Evolutionary conservation across 148 eudicot species (phyloP).

Genomic region (Amaranthus cruentus): DNA sequence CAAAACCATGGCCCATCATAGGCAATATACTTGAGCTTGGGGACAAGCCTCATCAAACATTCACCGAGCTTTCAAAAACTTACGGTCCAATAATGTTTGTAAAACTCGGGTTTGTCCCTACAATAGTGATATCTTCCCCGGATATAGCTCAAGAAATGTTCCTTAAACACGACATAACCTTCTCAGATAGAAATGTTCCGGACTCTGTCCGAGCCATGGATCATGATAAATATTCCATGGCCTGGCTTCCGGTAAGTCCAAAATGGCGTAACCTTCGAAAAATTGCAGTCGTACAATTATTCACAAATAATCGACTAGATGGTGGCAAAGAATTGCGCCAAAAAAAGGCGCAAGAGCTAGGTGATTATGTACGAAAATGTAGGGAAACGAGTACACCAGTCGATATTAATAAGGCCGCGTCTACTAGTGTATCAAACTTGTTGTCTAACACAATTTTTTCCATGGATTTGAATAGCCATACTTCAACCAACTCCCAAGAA

Average conservation of each 20-base stretch:
- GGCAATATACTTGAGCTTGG: neutral
- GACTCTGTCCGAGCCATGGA: neutral
- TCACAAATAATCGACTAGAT: neutral
- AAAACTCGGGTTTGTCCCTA: neutral
- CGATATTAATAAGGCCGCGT: neutral
- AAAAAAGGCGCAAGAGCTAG: neutral
- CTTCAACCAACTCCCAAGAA: neutral
- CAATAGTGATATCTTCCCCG: neutral
- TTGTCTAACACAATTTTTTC: neutral
- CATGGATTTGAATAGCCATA: neutral
- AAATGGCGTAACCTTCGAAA: neutral
- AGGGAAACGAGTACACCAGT: neutral
- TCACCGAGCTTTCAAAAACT: neutral
- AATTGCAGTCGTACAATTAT: neutral
- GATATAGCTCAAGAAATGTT: neutral
- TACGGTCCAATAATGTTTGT: neutral
- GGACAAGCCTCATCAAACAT: neutral
- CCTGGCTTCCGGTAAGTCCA: neutral
- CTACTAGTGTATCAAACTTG: neutral
- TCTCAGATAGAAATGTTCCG: neutral
- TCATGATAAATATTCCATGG: neutral
- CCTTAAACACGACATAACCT: neutral
- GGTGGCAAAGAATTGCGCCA: neutral
- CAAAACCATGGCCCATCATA: neutral
- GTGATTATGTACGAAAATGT: neutral